phyloP scores from a whole-genome alignment of 768 basidiomycete genomes.

The Suillus alpinus region DNA sequence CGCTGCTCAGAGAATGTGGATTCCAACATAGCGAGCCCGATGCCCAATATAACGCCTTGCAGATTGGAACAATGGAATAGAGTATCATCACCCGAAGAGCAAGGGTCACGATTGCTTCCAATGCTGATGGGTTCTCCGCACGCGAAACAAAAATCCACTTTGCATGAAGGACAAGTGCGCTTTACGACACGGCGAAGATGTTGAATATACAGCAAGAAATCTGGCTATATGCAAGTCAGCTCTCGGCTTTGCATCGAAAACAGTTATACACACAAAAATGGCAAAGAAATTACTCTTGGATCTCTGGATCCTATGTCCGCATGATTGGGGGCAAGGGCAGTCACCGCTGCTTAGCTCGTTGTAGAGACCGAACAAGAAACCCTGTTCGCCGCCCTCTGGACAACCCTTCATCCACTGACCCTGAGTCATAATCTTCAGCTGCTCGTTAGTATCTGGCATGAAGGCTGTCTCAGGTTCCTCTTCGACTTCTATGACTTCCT shows the following conservation, averaged over 20 bases:
- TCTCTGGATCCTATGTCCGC: slow-evolving; percentile 59
- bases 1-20: slow-evolving; percentile 59
- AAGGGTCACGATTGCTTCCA: slow-evolving; percentile 42
- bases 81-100: slow-evolving; percentile 46
- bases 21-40: slow-evolving; percentile 87
- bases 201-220: slow-evolving; percentile 68
- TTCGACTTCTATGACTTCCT: slow-evolving; percentile 90
- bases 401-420: slow-evolving; percentile 98
- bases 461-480: slow-evolving; percentile 61
- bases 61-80: slow-evolving; percentile 89
- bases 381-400: slow-evolving; percentile 90
- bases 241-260: background rate
- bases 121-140: slow-evolving; percentile 65
- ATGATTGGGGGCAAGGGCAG: slow-evolving; percentile 73
- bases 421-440: slow-evolving; percentile 72
- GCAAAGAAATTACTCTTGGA: slow-evolving; percentile 80
- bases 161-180: slow-evolving; percentile 62
- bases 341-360: slow-evolving; percentile 62
- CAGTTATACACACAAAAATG: slow-evolving; percentile 61
- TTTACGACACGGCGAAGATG: slow-evolving; percentile 58
- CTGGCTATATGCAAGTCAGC: slow-evolving; percentile 45
- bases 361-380: slow-evolving; percentile 83
- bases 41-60: slow-evolving; percentile 87
- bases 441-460: slow-evolving; percentile 43
- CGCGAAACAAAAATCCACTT: slow-evolving; percentile 64